Evolutionary conservation across 2,329 filamentous ascomycete genomes (phyloP).

Genomic region (Exophiala phaeomuriformis): DNA sequence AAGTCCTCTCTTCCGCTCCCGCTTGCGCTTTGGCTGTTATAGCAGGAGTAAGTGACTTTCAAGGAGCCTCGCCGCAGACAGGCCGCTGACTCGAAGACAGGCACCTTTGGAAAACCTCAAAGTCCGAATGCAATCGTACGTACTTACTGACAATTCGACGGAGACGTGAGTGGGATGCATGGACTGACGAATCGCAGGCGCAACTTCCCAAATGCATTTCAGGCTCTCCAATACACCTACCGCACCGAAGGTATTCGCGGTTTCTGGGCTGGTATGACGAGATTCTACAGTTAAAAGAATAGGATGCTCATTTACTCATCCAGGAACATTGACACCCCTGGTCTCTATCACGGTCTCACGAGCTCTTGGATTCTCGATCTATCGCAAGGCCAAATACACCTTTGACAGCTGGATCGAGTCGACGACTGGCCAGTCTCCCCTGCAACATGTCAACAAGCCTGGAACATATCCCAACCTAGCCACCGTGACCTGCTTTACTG

Average conservation of each 20-base stretch:
- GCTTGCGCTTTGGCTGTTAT: slow-evolving; percentile 41
- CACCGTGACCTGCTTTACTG: slow-evolving; percentile 38
- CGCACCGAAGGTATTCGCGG: slow-evolving; percentile 42
- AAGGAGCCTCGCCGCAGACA: not conserved
- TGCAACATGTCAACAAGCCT: slow-evolving; percentile 37
- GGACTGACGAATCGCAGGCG: slow-evolving; percentile 31
- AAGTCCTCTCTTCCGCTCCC: slow-evolving; percentile 40
- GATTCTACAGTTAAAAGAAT: not conserved
- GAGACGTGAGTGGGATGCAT: not conserved
- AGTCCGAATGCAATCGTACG: slow-evolving; percentile 45
- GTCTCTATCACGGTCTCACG: slow-evolving; percentile 41
- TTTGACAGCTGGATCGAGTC: slow-evolving; percentile 36
- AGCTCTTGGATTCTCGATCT: slow-evolving; percentile 42
- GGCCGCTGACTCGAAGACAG: slow-evolving; percentile 27
- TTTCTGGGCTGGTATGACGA: slow-evolving; percentile 39
- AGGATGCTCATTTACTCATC: not conserved
- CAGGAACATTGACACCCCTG: slow-evolving; percentile 40
- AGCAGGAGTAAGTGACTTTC: slow-evolving; percentile 36
- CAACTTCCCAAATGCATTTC: slow-evolving; percentile 39
- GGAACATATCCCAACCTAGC: slow-evolving; percentile 38
- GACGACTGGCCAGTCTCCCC: slow-evolving; percentile 37
- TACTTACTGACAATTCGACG: not conserved
- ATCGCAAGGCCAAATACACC: slow-evolving; percentile 38
- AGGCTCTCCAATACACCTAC: slow-evolving; percentile 42
- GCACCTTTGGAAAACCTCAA: slow-evolving; percentile 44